phyloP scores from a whole-genome alignment of 352 stramenopile species.

The Plasmopara muralis region DNA sequence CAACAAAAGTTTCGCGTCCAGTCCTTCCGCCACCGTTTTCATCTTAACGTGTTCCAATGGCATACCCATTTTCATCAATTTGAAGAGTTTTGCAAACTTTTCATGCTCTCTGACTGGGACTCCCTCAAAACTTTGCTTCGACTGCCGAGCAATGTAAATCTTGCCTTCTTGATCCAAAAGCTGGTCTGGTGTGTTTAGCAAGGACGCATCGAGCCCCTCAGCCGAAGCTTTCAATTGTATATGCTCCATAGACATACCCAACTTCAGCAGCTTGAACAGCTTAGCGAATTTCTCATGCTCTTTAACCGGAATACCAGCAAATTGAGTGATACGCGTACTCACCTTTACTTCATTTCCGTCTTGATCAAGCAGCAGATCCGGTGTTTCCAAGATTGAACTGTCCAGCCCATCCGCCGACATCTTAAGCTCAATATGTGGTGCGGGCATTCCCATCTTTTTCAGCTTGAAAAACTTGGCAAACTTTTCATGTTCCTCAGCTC shows the following conservation, averaged over 20 bases:
- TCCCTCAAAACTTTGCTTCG: constrained; percentile 14
- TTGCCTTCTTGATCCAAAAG: constrained; percentile 51
- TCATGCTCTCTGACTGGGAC: constrained; percentile 60
- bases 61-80: constrained; percentile 81
- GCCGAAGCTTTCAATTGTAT: constrained; percentile 83
- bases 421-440: constrained; percentile 89
- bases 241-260: constrained; percentile 83
- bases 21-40: constrained; percentile 73
- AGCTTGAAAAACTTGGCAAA: constrained; percentile 94
- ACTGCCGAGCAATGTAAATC: constrained; percentile 23
- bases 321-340: constrained; percentile 8
- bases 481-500: constrained; percentile 59
- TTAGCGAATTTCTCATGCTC: constrained; percentile 89
- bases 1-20: constrained; percentile 84
- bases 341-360: constrained; percentile 55
- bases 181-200: constrained; percentile 53
- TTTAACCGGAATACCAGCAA: constrained; percentile 49
- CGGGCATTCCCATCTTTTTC: constrained; percentile 92
- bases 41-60: constrained; percentile 71
- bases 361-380: constrained; percentile 54
- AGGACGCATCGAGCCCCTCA: constrained; percentile 42
- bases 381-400: constrained; percentile 71
- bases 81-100: constrained; percentile 74
- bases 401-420: constrained; percentile 91
- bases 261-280: constrained; percentile 93